phyloP scores from a whole-genome alignment of 176 grass and related monocot genomes.

The Hsuehochloa calcarea region DNA sequence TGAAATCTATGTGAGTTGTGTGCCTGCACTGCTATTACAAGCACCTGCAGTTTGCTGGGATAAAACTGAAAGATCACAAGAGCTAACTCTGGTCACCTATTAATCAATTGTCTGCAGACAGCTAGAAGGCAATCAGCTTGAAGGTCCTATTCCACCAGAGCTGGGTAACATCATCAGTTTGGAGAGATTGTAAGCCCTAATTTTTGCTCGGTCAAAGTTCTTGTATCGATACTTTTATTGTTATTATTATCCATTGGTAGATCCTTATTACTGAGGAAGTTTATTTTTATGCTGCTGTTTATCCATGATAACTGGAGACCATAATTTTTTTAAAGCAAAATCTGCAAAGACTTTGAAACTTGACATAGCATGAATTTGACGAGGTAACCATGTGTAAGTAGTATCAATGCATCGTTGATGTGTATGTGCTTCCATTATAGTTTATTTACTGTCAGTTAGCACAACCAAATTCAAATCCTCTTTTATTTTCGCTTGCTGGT shows the following conservation, averaged over 20 bases:
- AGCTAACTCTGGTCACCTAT: constrained; percentile 26
- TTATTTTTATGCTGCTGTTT: constrained; percentile 2
- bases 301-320: constrained; percentile 21
- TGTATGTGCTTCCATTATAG: background rate
- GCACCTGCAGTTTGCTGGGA: background rate
- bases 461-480: constrained; percentile 5
- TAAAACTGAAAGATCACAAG: constrained; percentile 29
- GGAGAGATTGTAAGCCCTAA: constrained; percentile 69
- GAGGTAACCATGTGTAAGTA: background rate
- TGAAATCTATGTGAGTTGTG: constrained; percentile 73
- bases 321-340: background rate
- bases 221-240: background rate
- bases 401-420: background rate
- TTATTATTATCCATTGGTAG: constrained; percentile 23
- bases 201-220: constrained; percentile 19
- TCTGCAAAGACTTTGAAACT: background rate
- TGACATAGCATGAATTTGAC: constrained; percentile 19
- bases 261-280: constrained; percentile 14
- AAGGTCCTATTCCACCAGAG: constrained; percentile 70
- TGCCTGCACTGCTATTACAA: background rate
- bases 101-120: constrained; percentile 44
- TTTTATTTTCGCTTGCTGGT: background rate
- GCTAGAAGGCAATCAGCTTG: constrained; percentile 63
- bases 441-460: background rate
- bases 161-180: constrained; percentile 62